phyloP scores from a whole-genome alignment of 2,329 filamentous ascomycete species.

The Coniochaeta sp. region DNA sequence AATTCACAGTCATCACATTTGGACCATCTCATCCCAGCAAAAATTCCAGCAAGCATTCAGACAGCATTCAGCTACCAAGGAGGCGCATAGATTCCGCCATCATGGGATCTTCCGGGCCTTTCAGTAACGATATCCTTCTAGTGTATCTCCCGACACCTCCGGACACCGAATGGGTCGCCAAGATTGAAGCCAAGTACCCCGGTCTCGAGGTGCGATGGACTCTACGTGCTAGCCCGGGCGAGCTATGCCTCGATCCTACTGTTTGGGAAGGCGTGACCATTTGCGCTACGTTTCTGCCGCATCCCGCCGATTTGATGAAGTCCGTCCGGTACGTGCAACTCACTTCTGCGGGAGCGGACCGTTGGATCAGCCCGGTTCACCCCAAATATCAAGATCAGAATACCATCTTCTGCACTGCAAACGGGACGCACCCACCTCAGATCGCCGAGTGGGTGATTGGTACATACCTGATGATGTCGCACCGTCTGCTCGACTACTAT shows the following conservation, averaged over 20 bases:
- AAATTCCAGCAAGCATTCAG: background rate
- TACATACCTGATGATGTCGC: slow-evolving; percentile 17
- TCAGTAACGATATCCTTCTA: slow-evolving; percentile 31
- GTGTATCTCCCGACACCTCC: slow-evolving; percentile 24
- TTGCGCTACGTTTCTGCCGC: slow-evolving; percentile 23
- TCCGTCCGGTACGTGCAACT: slow-evolving; percentile 37
- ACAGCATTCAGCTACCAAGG: background rate
- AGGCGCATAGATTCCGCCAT: background rate
- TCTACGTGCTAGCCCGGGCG: slow-evolving; percentile 7
- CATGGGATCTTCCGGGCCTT: slow-evolving; percentile 5
- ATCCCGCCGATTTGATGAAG: slow-evolving; percentile 20
- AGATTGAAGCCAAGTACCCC: slow-evolving; percentile 24
- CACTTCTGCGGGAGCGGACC: slow-evolving; percentile 33
- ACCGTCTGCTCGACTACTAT: slow-evolving; percentile 14
- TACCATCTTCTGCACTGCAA: slow-evolving; percentile 30
- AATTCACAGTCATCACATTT: too few relatives aligned
- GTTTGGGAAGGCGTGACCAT: slow-evolving; percentile 33
- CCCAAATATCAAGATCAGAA: slow-evolving; percentile 23
- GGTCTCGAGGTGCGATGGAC: slow-evolving; percentile 29
- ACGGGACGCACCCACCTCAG: slow-evolving; percentile 31
- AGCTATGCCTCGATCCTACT: slow-evolving; percentile 19
- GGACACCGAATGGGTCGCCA: slow-evolving; percentile 24
- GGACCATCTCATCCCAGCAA: background rate
- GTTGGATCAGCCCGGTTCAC: slow-evolving; percentile 22
- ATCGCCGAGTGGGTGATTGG: slow-evolving; percentile 23